phyloP scores from a whole-genome alignment of 2,329 filamentous ascomycete species.

The Stachybotrys elegans region DNA sequence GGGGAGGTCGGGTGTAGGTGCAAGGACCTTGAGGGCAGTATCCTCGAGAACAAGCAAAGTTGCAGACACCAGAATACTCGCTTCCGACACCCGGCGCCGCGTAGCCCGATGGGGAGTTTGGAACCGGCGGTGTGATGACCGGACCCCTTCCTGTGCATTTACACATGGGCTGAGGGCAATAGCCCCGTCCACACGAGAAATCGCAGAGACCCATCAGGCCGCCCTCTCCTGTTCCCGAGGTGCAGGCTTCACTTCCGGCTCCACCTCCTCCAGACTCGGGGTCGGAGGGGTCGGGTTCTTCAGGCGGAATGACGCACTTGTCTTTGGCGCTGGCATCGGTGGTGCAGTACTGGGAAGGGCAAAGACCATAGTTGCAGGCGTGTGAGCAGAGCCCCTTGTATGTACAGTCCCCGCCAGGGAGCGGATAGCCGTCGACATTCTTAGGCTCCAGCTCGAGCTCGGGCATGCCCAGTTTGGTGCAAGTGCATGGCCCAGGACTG shows the following conservation, averaged over 20 bases:
- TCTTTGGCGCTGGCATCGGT: neutral
- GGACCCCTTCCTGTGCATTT: neutral
- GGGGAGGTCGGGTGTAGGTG: too few relatives aligned
- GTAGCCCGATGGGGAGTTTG: neutral
- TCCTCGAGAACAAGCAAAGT: neutral
- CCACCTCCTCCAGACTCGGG: too few relatives aligned
- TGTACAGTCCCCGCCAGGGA: neutral
- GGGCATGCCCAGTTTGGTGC: neutral
- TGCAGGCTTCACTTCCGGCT: too few relatives aligned
- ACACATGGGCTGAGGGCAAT: neutral
- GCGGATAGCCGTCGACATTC: neutral
- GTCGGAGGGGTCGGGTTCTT: too few relatives aligned
- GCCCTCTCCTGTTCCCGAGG: neutral
- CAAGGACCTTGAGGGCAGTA: neutral
- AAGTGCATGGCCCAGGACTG: neutral
- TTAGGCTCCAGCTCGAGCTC: neutral
- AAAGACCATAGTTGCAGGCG: neutral
- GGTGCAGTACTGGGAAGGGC: neutral
- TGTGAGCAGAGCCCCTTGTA: neutral
- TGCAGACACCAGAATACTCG: neutral
- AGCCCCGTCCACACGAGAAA: neutral
- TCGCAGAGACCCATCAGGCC: neutral
- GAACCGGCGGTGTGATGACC: neutral
- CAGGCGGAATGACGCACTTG: neutral
- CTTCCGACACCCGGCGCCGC: neutral